Percentiles rank a stretch among this genome's conserved stretches.
phyloP scores from a whole-genome alignment of 352 stramenopile species.

The Pythium periplocum region DNA sequence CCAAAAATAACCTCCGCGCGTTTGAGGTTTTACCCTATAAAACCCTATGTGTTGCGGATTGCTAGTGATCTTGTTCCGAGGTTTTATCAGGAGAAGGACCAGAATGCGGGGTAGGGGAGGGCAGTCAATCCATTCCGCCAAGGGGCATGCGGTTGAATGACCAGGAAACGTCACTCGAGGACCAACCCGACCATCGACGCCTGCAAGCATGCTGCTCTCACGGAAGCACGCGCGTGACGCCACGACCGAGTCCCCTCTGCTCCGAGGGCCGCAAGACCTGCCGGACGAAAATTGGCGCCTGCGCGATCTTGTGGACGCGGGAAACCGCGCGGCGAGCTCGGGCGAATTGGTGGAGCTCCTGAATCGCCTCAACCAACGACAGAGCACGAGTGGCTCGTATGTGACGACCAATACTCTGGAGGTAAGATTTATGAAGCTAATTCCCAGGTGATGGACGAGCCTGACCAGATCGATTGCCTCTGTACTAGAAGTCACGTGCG shows the following conservation, averaged over 20 bases:
- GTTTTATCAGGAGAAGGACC: constrained; percentile 6
- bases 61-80: neutral
- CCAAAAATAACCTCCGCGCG: constrained; percentile 2
- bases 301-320: constrained; percentile 23
- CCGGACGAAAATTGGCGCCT: constrained; percentile 38
- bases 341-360: constrained; percentile 27
- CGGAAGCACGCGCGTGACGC: constrained; percentile 39
- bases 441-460: no score
- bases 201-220: constrained; percentile 33
- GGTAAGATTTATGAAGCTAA: no score
- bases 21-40: no score
- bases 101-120: neutral
- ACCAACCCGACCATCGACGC: neutral
- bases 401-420: constrained; percentile 1
- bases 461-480: no score
- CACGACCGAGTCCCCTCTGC: constrained; percentile 15
- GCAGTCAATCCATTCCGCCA: neutral
- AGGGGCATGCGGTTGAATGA: neutral
- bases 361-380: constrained; percentile 16
- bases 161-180: neutral
- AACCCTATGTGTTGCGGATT: no score
- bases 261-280: constrained; percentile 18
- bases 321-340: neutral
- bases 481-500: constrained; percentile 26
- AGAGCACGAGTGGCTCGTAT: constrained; percentile 11